Evolutionary conservation across 371 early-diverging fungal species (phyloP).

Genomic region (Lichtheimia ramosa): DNA sequence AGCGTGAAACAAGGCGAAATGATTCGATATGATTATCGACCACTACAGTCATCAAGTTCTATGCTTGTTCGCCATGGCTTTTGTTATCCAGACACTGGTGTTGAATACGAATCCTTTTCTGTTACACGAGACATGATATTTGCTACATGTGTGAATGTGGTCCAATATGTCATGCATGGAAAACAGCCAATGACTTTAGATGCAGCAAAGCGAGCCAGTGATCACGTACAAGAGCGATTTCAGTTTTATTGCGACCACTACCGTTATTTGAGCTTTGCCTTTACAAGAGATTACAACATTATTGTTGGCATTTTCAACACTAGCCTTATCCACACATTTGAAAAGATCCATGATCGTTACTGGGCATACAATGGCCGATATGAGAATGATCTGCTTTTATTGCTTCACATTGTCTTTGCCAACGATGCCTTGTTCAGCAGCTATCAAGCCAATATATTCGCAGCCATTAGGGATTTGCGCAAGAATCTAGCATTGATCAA

Average conservation of each 20-base stretch:
- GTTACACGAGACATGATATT: conserved; percentile 48
- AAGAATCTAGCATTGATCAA: too few species aligned
- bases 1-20: too few species aligned
- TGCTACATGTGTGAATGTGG: conserved; percentile 39
- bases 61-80: conserved; percentile 84
- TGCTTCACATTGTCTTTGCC: conserved; percentile 63
- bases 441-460: too few species aligned
- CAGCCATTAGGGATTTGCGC: too few species aligned
- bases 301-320: too few species aligned
- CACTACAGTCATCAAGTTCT: conserved; percentile 67
- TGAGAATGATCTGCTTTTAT: conserved; percentile 57
- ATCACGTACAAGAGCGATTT: conserved; percentile 33
- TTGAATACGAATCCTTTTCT: conserved; percentile 58
- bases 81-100: conserved; percentile 63
- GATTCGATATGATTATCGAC: conserved; percentile 38
- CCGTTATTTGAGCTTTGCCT: conserved; percentile 46
- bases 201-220: conserved; percentile 27
- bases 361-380: conserved; percentile 52
- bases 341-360: conserved; percentile 19
- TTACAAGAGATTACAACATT: conserved; percentile 23
- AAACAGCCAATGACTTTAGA: conserved; percentile 9
- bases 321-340: not conserved
- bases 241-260: conserved; percentile 52
- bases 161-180: conserved; percentile 22
- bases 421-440: conserved; percentile 49